These are phyloP conservation scores for Ophiostoma tasmaniense DNA, from an alignment of 2,329 filamentous ascomycete genomes.

Conservation along the genomic window DNA sequence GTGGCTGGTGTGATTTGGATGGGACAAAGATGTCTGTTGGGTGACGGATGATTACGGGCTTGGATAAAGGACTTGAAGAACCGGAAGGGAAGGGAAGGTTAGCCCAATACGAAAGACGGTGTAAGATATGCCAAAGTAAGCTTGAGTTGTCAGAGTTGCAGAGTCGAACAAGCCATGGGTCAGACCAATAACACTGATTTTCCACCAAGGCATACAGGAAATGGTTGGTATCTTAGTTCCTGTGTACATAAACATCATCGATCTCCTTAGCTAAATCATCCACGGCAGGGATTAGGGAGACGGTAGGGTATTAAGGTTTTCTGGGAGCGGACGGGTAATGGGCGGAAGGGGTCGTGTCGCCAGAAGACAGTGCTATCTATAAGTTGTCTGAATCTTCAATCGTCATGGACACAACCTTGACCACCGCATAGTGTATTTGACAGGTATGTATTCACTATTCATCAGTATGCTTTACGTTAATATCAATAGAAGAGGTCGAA, in stretches of 20 bases:
- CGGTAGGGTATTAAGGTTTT: constrained; percentile 18
- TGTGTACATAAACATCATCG: background rate
- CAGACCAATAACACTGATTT: background rate
- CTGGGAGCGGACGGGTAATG: constrained; percentile 13
- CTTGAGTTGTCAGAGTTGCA: background rate
- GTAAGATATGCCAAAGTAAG: background rate
- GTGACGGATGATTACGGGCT: background rate
- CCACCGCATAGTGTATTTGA: too few species aligned
- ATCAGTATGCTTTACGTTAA: too few species aligned
- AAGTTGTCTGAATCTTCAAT: background rate
- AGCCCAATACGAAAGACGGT: background rate
- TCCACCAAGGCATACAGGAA: background rate
- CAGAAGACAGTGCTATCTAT: background rate
- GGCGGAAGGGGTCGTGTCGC: constrained; percentile 1
- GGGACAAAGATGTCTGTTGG: background rate
- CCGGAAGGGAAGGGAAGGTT: background rate
- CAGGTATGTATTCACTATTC: too few species aligned
- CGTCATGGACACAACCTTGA: too few species aligned
- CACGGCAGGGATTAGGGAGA: constrained; percentile 9
- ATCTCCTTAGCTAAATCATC: background rate
- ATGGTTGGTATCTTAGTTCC: too few species aligned
- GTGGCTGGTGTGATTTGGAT: background rate
- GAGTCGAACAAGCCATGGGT: background rate
- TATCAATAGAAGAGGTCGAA: too few species aligned
- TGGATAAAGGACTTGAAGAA: background rate